Conservation (phyloP, 495 filamentous ascomycete species). For the Parathielavia appendiculata region DNA sequence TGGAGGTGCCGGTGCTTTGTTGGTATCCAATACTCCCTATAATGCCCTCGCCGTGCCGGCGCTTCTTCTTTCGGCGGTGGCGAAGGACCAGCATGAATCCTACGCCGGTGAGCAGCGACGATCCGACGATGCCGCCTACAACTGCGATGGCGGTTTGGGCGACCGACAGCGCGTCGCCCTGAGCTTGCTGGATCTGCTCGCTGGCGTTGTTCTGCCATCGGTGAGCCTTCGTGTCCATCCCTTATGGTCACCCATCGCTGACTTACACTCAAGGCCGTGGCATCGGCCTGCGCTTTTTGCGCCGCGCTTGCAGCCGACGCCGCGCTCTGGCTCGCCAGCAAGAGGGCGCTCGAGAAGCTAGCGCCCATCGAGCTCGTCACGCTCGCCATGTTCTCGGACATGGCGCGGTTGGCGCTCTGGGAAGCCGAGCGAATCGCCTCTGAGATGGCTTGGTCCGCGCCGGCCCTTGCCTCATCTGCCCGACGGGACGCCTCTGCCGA, state of each 20-base stretch:
- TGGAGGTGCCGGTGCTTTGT: slow-evolving; percentile 4
- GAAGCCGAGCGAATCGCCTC: slow-evolving; percentile 13
- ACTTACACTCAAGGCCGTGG: slow-evolving; percentile 33
- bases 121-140: slow-evolving; percentile 39
- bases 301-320: slow-evolving; percentile 34
- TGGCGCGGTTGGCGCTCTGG: slow-evolving; percentile 20
- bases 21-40: slow-evolving; percentile 5
- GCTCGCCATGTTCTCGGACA: slow-evolving; percentile 23
- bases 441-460: slow-evolving; percentile 21
- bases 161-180: slow-evolving; percentile 32
- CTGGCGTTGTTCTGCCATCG: slow-evolving; percentile 28
- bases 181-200: slow-evolving; percentile 30
- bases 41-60: not conserved
- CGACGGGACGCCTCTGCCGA: slow-evolving; percentile 20
- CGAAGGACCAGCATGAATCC: slow-evolving; percentile 34
- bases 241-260: not conserved
- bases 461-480: slow-evolving; percentile 15
- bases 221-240: not conserved
- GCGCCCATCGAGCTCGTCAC: slow-evolving; percentile 17
- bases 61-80: slow-evolving; percentile 27
- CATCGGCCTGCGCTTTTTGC: slow-evolving; percentile 32
- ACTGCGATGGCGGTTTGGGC: slow-evolving; percentile 39
- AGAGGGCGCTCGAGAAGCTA: slow-evolving; percentile 32
- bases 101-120: slow-evolving; percentile 34
- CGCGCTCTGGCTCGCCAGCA: slow-evolving; percentile 32